Evolutionary conservation across 179 eudicot species (phyloP).

Genomic region (Nepenthes alata): DNA sequence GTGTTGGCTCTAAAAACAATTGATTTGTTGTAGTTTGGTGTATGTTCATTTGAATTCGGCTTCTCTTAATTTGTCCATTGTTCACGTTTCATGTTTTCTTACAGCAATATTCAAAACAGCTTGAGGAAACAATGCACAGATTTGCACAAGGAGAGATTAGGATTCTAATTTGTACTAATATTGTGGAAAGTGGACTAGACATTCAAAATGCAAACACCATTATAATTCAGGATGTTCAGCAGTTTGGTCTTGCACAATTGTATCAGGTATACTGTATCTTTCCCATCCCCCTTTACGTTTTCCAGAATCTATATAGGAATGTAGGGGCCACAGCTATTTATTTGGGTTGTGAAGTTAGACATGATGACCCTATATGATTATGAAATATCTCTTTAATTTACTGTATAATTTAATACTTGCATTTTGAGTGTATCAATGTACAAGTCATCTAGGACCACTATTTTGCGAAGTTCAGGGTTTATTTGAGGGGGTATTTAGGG

Average conservation of each 20-base stretch:
- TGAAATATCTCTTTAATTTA: background rate
- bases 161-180: slow-evolving; percentile 84
- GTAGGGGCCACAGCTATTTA: no score
- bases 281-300: background rate
- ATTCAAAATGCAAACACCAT: slow-evolving; percentile 97
- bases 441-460: no score
- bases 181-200: slow-evolving; percentile 96
- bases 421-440: no score
- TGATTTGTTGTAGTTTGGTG: no score
- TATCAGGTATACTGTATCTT: slow-evolving; percentile 58
- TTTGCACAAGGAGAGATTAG: slow-evolving; percentile 59
- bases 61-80: background rate
- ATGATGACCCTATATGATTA: no score
- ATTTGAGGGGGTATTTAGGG: no score
- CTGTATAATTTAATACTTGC: background rate
- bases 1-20: no score
- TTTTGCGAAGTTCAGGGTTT: no score
- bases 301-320: no score
- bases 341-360: no score
- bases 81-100: slow-evolving; percentile 9
- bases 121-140: slow-evolving; percentile 90
- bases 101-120: slow-evolving; percentile 94
- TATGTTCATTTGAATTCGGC: no score
- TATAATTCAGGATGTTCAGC: slow-evolving; percentile 87
- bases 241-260: slow-evolving; percentile 92